Conservation (phyloP, 202 grass and related monocot genomes). For the Hordeum pubiflorum region DNA sequence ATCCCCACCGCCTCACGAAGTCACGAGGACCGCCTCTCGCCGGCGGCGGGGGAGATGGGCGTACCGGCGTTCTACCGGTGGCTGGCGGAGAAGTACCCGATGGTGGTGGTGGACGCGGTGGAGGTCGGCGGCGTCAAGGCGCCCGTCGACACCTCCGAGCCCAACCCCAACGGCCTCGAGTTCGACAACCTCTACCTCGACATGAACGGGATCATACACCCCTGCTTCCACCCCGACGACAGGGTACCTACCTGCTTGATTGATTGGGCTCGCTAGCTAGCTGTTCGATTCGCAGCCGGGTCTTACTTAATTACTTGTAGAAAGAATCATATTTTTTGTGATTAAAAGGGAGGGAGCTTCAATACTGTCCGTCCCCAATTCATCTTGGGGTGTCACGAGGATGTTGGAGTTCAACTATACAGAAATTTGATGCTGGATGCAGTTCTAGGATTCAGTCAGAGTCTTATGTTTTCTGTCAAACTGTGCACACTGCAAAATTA, state of each 20-base stretch:
- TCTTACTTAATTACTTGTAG: not conserved
- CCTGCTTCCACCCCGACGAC: constrained; percentile 96
- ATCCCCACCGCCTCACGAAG: no score
- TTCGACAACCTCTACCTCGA: constrained; percentile 97
- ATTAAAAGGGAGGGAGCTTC: not conserved
- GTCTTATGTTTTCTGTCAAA: not conserved
- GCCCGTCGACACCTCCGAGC: constrained; percentile 74
- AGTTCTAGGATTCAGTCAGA: not conserved
- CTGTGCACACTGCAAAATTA: not conserved
- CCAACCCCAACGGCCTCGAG: constrained; percentile 81
- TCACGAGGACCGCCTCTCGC: no score
- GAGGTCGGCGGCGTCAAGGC: constrained; percentile 77
- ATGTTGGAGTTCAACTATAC: not conserved
- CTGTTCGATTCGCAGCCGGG: not conserved
- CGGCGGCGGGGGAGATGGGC: constrained; percentile 48
- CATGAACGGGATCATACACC: constrained; percentile 98
- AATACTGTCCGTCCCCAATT: no score
- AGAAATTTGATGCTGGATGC: not conserved
- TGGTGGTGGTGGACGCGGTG: constrained; percentile 94
- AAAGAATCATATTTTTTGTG: no score
- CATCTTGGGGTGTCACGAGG: no score
- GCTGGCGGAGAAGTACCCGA: constrained; percentile 97
- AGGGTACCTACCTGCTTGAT: constrained; percentile 33
- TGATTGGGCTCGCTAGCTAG: not conserved
- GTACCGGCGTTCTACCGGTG: constrained; percentile 95